Conservation (phyloP, 2,329 filamentous ascomycete species). For the Colletotrichum musicola region DNA sequence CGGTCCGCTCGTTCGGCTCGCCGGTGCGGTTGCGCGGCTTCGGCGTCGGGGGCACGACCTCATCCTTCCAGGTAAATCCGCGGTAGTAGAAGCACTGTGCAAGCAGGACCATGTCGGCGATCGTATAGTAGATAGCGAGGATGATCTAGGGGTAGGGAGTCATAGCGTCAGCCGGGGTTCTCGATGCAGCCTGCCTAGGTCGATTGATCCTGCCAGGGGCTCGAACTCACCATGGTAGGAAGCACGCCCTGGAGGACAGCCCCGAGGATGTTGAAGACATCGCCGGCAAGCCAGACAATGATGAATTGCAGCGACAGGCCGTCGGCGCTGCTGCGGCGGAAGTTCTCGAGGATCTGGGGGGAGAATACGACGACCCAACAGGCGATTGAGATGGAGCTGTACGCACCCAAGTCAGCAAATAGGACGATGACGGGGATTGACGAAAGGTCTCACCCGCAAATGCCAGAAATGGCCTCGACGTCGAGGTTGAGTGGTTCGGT, state of each 20-base stretch:
- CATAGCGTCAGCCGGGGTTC: conserved; percentile 35
- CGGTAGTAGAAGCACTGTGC: conserved; percentile 96
- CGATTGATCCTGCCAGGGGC: neutral
- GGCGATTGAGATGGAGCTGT: conserved; percentile 91
- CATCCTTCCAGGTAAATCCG: conserved; percentile 78
- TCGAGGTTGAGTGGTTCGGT: conserved; percentile 77
- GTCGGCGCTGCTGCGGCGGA: conserved; percentile 85
- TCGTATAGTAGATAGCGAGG: conserved; percentile 92
- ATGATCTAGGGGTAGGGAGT: conserved; percentile 69
- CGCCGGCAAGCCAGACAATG: conserved; percentile 90
- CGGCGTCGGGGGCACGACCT: conserved; percentile 57
- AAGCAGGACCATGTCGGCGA: conserved; percentile 90
- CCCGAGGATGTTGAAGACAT: conserved; percentile 98
- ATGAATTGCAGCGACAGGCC: conserved; percentile 93
- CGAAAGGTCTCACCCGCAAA: conserved; percentile 75
- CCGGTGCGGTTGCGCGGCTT: conserved; percentile 52
- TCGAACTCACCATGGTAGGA: conserved; percentile 81
- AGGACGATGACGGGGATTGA: neutral
- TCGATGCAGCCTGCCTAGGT: conserved; percentile 22
- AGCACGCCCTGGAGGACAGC: conserved; percentile 90
- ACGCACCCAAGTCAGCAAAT: conserved; percentile 34
- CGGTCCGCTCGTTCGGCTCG: conserved; percentile 65
- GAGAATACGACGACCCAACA: conserved; percentile 99
- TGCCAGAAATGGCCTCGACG: conserved; percentile 91
- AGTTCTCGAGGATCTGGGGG: conserved; percentile 96